These are phyloP conservation scores for Blastomyces emzantsi DNA, from an alignment of 2,329 filamentous ascomycete species.

Conservation along the genomic window DNA sequence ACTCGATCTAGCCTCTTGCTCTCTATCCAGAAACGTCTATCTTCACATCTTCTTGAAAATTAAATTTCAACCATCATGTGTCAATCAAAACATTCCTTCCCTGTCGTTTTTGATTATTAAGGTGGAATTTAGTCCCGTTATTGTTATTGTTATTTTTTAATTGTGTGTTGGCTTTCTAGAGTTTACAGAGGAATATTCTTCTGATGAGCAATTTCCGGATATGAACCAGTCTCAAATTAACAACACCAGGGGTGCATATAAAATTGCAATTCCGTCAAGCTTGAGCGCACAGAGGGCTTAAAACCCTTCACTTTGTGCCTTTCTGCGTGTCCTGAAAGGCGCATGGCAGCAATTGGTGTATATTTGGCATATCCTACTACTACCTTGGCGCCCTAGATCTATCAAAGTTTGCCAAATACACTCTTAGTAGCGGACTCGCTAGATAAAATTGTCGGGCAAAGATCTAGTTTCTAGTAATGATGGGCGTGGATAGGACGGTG, in stretches of 20 bases:
- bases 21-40: neutral
- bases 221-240: neutral
- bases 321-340: neutral
- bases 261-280: neutral
- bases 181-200: neutral
- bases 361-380: neutral
- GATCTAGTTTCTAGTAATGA: neutral
- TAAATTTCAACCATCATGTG: constrained; percentile 10
- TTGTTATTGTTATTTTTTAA: too few relatives aligned
- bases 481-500: neutral
- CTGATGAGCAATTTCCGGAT: too few relatives aligned
- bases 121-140: neutral
- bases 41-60: constrained; percentile 3
- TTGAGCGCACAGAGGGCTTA: neutral
- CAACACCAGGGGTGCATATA: neutral
- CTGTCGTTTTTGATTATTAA: neutral
- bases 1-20: neutral
- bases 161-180: neutral
- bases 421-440: neutral
- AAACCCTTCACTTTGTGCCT: neutral
- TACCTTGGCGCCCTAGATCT: neutral
- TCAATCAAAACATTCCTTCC: neutral
- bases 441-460: neutral
- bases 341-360: neutral
- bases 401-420: neutral